Evolutionary conservation across 805 yeast genomes (phyloP).

Genomic region (Saccharomyces jurei): DNA sequence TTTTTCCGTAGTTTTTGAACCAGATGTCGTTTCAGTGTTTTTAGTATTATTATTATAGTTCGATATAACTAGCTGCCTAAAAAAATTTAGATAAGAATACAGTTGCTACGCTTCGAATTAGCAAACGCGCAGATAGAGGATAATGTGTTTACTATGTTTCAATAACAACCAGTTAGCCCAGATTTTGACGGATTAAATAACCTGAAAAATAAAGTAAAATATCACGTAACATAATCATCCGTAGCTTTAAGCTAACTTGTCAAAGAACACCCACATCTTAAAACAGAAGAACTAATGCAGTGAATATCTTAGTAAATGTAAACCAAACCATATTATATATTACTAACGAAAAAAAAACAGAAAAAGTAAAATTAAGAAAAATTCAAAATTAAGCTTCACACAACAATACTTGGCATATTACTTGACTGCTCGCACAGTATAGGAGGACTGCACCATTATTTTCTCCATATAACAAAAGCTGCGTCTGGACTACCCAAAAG

Average conservation of each 20-base stretch:
- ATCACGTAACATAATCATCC: background rate
- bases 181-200: background rate
- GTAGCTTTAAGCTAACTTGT: background rate
- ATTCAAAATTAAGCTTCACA: background rate
- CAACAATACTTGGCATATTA: background rate
- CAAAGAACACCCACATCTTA: background rate
- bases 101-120: background rate
- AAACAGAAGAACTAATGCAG: background rate
- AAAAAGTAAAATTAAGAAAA: background rate
- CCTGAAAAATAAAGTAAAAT: background rate
- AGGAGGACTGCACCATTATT: background rate
- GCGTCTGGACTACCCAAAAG: background rate
- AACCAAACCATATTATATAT: background rate
- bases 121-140: background rate
- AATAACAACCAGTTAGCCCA: background rate
- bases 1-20: background rate
- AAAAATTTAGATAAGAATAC: background rate
- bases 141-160: background rate
- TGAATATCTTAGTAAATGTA: background rate
- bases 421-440: background rate
- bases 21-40: background rate
- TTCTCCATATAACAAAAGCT: background rate
- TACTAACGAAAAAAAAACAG: background rate
- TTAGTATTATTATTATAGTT: background rate
- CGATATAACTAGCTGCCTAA: background rate